phyloP scores from a whole-genome alignment of 139 green algal genomes.

The Trebouxia sp. region DNA sequence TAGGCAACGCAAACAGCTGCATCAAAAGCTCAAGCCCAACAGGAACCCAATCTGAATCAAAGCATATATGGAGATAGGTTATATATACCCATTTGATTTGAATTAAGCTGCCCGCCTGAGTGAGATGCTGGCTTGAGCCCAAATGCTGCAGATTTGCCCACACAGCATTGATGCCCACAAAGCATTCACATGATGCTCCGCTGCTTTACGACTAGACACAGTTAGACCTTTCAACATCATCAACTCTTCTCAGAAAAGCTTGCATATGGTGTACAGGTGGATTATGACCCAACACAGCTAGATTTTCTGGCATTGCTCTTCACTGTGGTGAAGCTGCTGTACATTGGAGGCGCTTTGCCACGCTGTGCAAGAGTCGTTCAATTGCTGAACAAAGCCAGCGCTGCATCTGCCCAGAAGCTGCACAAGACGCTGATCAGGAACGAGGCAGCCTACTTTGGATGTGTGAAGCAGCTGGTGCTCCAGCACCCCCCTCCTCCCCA shows the following conservation, averaged over 20 bases:
- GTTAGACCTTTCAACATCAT: neutral
- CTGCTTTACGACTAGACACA: no score
- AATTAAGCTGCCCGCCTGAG: no score
- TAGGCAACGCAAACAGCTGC: no score
- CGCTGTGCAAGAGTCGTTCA: slow-evolving; percentile 19
- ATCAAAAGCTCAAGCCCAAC: no score
- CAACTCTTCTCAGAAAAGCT: neutral
- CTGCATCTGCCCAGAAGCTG: slow-evolving; percentile 51
- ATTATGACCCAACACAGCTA: slow-evolving; percentile 57
- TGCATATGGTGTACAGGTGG: slow-evolving; percentile 34
- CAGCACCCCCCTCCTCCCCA: slow-evolving; percentile 28
- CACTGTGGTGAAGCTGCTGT: slow-evolving; percentile 68
- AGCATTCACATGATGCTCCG: no score
- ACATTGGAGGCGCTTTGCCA: slow-evolving; percentile 56
- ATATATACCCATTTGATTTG: no score
- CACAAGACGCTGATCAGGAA: slow-evolving; percentile 83
- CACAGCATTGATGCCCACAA: no score
- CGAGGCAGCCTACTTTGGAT: slow-evolving; percentile 82
- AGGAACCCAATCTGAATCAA: no score
- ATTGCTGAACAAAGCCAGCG: slow-evolving; percentile 34
- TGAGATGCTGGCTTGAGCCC: no score
- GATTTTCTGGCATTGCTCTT: slow-evolving; percentile 66
- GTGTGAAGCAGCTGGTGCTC: slow-evolving; percentile 59
- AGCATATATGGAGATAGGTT: no score
- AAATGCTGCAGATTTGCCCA: no score